Conservation (phyloP, 2,329 filamentous ascomycete genomes). For the Alternaria sp. region DNA sequence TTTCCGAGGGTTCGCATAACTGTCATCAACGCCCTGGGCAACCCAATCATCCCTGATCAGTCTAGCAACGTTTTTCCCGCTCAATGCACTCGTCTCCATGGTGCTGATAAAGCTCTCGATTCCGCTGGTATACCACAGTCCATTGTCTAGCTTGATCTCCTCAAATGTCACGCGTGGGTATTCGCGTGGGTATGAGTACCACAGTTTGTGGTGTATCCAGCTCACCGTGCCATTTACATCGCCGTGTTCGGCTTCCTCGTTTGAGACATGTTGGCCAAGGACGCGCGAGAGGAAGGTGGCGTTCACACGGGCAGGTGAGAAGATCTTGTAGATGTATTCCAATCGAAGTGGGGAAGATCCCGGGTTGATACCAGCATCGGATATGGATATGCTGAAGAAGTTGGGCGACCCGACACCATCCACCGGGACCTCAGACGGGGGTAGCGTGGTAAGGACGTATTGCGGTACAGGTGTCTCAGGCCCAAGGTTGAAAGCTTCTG, state of each 20-base stretch:
- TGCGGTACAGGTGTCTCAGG: conserved; percentile 67
- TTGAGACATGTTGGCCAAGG: conserved; percentile 50
- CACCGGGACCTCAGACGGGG: conserved; percentile 60
- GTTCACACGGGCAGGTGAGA: conserved; percentile 61
- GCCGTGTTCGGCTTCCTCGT: conserved; percentile 34
- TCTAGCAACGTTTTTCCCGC: conserved; percentile 83
- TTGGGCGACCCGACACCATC: conserved; percentile 67
- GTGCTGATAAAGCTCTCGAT: conserved; percentile 96
- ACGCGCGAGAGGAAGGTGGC: conserved; percentile 56
- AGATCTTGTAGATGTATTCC: conserved; percentile 71
- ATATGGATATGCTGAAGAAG: conserved; percentile 85
- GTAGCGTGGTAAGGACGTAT: conserved; percentile 82
- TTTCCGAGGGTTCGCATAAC: not conserved
- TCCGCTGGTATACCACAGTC: conserved; percentile 70
- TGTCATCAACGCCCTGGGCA: not conserved
- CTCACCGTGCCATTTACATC: conserved; percentile 41
- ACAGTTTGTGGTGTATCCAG: conserved; percentile 61
- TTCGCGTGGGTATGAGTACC: conserved; percentile 85
- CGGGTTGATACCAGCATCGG: conserved; percentile 69
- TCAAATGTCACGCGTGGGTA: conserved; percentile 89
- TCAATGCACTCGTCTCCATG: conserved; percentile 94
- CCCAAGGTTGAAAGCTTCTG: conserved; percentile 73
- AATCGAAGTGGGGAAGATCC: conserved; percentile 29
- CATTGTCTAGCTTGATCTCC: conserved; percentile 69
- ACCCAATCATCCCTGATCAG: conserved; percentile 69